Evolutionary conservation across 73 alveolate species (phyloP).

Genomic region (Urostyla sp.): DNA sequence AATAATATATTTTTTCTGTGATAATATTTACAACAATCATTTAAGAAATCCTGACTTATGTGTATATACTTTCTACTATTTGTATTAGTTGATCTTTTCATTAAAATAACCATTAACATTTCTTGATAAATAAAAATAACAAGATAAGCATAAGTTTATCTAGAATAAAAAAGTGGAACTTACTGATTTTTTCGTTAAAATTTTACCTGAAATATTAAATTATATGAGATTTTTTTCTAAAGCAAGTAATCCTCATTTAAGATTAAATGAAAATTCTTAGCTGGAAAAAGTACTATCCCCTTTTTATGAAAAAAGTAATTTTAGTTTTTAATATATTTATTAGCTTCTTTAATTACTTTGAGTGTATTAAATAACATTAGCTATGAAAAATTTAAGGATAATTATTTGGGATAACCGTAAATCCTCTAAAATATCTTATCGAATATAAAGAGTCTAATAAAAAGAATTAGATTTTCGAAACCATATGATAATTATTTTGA

Average conservation of each 20-base stretch:
- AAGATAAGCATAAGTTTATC: no score
- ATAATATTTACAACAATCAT: slow-evolving; percentile 36
- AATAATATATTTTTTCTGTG: slow-evolving; percentile 22
- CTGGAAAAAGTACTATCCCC: slow-evolving; percentile 19
- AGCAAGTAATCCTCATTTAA: not conserved
- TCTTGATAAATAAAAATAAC: slow-evolving; percentile 12
- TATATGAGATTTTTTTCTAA: not conserved
- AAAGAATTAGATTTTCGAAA: slow-evolving; percentile 19
- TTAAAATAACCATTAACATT: slow-evolving; percentile 1
- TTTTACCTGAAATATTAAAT: slow-evolving; percentile 1
- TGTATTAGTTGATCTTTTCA: slow-evolving; percentile 22
- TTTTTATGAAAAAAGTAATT: slow-evolving; percentile 28
- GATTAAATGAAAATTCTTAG: slow-evolving; percentile 9
- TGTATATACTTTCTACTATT: slow-evolving; percentile 28
- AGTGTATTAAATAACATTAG: slow-evolving; percentile 28
- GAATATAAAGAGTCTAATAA: slow-evolving; percentile 3
- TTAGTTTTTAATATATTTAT: not conserved
- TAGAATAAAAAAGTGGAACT: slow-evolving; percentile 15
- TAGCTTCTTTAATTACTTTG: slow-evolving; percentile 23
- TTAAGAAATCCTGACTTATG: slow-evolving; percentile 20
- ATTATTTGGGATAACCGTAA: slow-evolving; percentile 12
- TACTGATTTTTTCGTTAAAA: slow-evolving; percentile 34
- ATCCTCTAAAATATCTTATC: not conserved
- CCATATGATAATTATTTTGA: slow-evolving; percentile 31
- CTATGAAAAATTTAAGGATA: slow-evolving; percentile 14